A percentile compares a stretch with the other conserved stretches of the same genome.
Conservation (phyloP, 768 basidiomycete species). For the Mycena galericulata region DNA sequence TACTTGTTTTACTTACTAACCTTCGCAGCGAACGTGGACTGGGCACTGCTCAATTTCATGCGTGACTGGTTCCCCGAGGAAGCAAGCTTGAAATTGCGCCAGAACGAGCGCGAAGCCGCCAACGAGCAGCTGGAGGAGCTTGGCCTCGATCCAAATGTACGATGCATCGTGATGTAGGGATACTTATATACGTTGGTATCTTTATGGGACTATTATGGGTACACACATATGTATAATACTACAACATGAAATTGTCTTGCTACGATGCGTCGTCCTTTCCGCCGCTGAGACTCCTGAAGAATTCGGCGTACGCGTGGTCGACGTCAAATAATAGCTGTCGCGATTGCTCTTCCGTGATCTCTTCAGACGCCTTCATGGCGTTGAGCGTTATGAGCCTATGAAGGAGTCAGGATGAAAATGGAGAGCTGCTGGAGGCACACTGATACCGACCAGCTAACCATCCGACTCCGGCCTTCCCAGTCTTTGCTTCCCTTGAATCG, state of each 20-base stretch:
- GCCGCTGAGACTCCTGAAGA: constrained; percentile 79
- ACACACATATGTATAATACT: constrained; percentile 3
- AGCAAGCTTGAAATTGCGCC: constrained; percentile 75
- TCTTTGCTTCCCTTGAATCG: constrained; percentile 95
- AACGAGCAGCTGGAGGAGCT: constrained; percentile 76
- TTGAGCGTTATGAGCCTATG: constrained; percentile 96
- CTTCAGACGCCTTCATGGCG: constrained; percentile 96
- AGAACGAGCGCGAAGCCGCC: constrained; percentile 81
- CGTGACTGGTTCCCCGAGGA: constrained; percentile 93
- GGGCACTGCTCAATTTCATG: constrained; percentile 87
- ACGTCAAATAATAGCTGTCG: constrained; percentile 98
- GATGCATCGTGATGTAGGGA: constrained; percentile 57
- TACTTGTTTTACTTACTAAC: constrained; percentile 9
- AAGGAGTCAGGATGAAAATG: not conserved
- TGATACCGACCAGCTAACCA: constrained; percentile 87
- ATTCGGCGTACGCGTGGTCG: constrained; percentile 95
- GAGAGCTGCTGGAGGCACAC: constrained; percentile 6
- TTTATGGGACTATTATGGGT: not conserved
- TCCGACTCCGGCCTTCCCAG: constrained; percentile 95
- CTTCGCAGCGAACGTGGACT: constrained; percentile 79
- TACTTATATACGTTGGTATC: not conserved
- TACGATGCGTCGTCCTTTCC: constrained; percentile 50
- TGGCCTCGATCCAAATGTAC: constrained; percentile 63
- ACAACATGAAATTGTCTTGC: constrained; percentile 10
- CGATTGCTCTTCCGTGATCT: constrained; percentile 95